A percentile compares a stretch with the other conserved stretches of the same genome.
Conservation (phyloP, 371 early-diverging fungal genomes). For the Syncephalastrum racemosum region DNA sequence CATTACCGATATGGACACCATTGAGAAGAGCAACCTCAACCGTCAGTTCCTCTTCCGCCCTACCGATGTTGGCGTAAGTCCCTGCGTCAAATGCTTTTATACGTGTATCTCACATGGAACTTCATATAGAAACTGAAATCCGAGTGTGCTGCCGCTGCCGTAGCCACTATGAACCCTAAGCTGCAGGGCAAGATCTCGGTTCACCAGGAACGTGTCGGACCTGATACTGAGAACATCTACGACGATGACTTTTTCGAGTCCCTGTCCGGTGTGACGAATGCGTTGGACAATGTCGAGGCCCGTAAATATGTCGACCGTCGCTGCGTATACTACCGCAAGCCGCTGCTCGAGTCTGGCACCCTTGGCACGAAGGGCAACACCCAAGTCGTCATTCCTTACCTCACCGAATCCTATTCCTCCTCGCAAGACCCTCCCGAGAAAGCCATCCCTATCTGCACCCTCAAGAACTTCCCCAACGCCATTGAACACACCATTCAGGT, state of each 20-base stretch:
- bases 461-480: constrained; percentile 99
- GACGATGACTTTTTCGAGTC: constrained; percentile 92
- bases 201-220: constrained; percentile 95
- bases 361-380: constrained; percentile 99
- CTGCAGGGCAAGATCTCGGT: constrained; percentile 77
- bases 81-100: not conserved
- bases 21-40: constrained; percentile 98
- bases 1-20: constrained; percentile 99
- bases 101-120: not conserved
- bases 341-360: constrained; percentile 99
- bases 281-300: constrained; percentile 99
- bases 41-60: constrained; percentile 98
- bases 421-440: constrained; percentile 99
- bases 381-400: constrained; percentile 93
- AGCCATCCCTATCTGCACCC: constrained; percentile 99
- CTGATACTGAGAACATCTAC: constrained; percentile 96
- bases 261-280: constrained; percentile 96
- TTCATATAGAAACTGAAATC: constrained; percentile 84
- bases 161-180: constrained; percentile 91
- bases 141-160: constrained; percentile 92
- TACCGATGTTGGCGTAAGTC: constrained; percentile 79
- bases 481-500: constrained; percentile 99
- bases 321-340: constrained; percentile 95
- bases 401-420: constrained; percentile 99
- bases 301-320: constrained; percentile 98